Conservation (phyloP, 164 flowering plant genomes). For the Magnolia changhungtana region DNA sequence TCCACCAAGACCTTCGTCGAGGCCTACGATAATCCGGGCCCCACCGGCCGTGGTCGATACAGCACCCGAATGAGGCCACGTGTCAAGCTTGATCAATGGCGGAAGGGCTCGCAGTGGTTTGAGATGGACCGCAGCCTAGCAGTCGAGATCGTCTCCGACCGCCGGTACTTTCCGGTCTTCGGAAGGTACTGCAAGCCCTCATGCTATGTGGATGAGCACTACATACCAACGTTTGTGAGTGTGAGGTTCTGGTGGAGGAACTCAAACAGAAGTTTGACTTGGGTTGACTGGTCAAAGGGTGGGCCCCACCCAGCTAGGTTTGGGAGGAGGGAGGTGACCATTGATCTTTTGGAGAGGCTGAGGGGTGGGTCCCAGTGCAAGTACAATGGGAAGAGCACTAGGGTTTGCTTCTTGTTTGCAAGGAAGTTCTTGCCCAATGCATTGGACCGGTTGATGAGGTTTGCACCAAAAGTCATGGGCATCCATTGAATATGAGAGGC, state of each 20-base stretch:
- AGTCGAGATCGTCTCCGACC: slow-evolving; percentile 44
- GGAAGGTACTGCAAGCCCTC: slow-evolving; percentile 17
- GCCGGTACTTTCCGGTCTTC: slow-evolving; percentile 38
- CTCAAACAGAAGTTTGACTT: slow-evolving; percentile 56
- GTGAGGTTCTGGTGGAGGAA: slow-evolving; percentile 32
- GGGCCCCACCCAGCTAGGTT: slow-evolving; percentile 60
- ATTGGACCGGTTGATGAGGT: slow-evolving; percentile 51
- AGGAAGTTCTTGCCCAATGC: slow-evolving; percentile 61
- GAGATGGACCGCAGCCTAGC: slow-evolving; percentile 56
- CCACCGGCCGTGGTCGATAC: slow-evolving; percentile 67
- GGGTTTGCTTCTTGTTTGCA: slow-evolving; percentile 66
- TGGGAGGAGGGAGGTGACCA: slow-evolving; percentile 40
- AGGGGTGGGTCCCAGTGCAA: slow-evolving; percentile 38
- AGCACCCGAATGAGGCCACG: slow-evolving; percentile 38
- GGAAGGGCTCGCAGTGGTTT: slow-evolving; percentile 85
- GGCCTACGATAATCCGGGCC: slow-evolving; percentile 42
- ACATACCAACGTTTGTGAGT: slow-evolving; percentile 61
- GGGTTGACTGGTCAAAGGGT: slow-evolving; percentile 70
- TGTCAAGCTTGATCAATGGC: slow-evolving; percentile 44
- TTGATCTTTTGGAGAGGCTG: slow-evolving; percentile 45
- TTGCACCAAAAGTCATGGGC: slow-evolving; percentile 53
- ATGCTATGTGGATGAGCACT: slow-evolving; percentile 54
- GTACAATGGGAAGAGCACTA: slow-evolving; percentile 46
- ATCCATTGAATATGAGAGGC: slow-evolving; percentile 18
- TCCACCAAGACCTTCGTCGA: slow-evolving; percentile 46